Evolutionary conservation across 768 basidiomycete genomes (phyloP).

Genomic region (Rhizopogon vesiculosus): DNA sequence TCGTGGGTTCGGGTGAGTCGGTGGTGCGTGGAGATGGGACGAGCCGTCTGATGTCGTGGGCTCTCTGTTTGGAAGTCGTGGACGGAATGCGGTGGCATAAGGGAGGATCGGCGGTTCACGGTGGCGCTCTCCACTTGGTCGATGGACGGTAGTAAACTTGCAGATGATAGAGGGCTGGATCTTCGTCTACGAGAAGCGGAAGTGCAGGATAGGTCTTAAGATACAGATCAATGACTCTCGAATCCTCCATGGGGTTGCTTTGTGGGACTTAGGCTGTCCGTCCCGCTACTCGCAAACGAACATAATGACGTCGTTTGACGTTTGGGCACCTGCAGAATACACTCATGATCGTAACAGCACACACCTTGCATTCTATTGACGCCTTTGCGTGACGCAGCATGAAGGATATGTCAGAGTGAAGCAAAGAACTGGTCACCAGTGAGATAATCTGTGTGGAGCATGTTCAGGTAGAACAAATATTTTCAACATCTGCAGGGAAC

Average conservation of each 20-base stretch:
- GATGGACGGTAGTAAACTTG: conserved; percentile 30
- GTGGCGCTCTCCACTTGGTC: conserved; percentile 39
- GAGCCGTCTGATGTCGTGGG: conserved; percentile 21
- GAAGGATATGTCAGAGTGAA: conserved; percentile 59
- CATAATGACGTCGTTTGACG: conserved; percentile 56
- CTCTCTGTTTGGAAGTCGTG: conserved; percentile 18
- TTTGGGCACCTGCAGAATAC: conserved; percentile 65
- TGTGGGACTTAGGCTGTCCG: conserved; percentile 27
- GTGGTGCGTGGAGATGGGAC: conserved; percentile 37
- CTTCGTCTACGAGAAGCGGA: conserved; percentile 30
- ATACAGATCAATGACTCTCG: not conserved
- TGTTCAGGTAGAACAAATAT: conserved; percentile 49
- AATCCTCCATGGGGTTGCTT: conserved; percentile 10
- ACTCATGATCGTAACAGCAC: conserved; percentile 69
- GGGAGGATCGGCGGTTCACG: conserved; percentile 11
- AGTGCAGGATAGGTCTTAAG: conserved; percentile 23
- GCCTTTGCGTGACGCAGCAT: conserved; percentile 58
- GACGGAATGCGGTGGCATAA: conserved; percentile 11
- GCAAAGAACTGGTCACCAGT: conserved; percentile 76
- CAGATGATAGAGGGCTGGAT: conserved; percentile 29
- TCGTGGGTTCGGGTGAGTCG: conserved; percentile 56
- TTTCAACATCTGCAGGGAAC: conserved; percentile 49
- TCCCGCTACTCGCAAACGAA: conserved; percentile 14
- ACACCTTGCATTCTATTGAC: no score
- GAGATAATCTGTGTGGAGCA: conserved; percentile 49